Base-by-base conservation (phyloP, 495 filamentous ascomycete species). In the Aspergillus sparsus region DNA sequence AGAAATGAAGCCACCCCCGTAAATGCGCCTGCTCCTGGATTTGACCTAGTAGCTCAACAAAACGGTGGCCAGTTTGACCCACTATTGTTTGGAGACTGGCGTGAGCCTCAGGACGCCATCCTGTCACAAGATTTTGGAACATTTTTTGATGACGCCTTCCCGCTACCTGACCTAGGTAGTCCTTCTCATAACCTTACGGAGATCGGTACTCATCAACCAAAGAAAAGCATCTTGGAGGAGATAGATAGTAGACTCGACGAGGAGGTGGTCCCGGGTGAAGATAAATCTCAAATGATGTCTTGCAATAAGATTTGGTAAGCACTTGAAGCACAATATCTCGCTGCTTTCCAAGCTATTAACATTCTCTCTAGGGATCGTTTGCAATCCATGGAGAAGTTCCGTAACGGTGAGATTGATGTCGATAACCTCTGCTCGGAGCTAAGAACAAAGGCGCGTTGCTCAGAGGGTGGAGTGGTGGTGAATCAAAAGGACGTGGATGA, bases 391-490 rank as follows among this genome's bases (percentile, higher is more conserved):
- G 88, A 92, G 51, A 91, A 87, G 67, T 94, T 94, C 68, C 88
- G 89, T 65, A 87, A 83, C 49, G 93, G 92, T 64, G 90, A 93
- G 62, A 85, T 97, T 61, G 94, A 99, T 64, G 88, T 99, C 64
- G 95, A 99, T 69, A 83, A 85, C 55, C 82, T 99, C 11, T 99
- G 95, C 75, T 86, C 88, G 6, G 92, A 99, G 62, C 83, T 99
- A n/a, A 88, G 92, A 58, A 88, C 89, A 66, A 99, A 99, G 76
- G 95, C 95, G 47, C 93, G 93, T 70, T 99, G 95, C 70, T 95
- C 92, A 2, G 94, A 95, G 68, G 85, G 82, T 31, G 93, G 94
- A 32, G 89, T 93, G n/a, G 91, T 97, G 21, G 89, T 98, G 50
- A 88, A 91, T 64, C 84, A 97, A 74, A 85, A 85, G 44, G 92